A percentile compares a stretch with the other conserved stretches of the same genome.
Evolutionary conservation across 306 rosid species (phyloP).

Genomic region (Calophaca sinica): DNA sequence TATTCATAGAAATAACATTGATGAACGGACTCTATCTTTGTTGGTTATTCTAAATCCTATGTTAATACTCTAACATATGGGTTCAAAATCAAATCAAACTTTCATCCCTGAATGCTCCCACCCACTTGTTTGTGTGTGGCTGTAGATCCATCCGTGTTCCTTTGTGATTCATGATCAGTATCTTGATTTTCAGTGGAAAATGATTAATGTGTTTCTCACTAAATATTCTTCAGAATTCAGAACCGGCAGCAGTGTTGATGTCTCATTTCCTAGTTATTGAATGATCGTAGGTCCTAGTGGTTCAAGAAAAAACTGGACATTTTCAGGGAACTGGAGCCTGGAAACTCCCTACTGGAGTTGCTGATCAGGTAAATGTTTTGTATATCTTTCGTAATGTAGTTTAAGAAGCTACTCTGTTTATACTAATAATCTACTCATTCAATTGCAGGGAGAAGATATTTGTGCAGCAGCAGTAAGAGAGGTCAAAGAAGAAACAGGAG

Average conservation of each 20-base stretch:
- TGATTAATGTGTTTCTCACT: background rate
- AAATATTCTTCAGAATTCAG: constrained; percentile 3
- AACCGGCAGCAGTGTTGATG: background rate
- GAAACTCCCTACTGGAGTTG: constrained; percentile 91
- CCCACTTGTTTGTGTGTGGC: constrained; percentile 12
- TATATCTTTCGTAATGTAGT: constrained; percentile 24
- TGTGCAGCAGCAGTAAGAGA: constrained; percentile 80
- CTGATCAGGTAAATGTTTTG: constrained; percentile 65
- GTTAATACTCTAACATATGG: background rate
- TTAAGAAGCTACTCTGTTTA: constrained; percentile 1
- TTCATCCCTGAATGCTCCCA: background rate
- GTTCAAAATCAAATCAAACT: constrained; percentile 8
- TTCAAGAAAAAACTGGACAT: constrained; percentile 79
- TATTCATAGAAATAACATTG: constrained; percentile 27
- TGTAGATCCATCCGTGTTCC: background rate
- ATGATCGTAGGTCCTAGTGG: constrained; percentile 71
- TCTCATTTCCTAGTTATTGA: constrained; percentile 21
- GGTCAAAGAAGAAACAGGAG: constrained; percentile 95
- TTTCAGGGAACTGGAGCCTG: constrained; percentile 69
- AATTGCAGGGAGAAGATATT: constrained; percentile 84
- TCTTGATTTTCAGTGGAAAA: constrained; percentile 13
- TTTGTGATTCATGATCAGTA: constrained; percentile 7
- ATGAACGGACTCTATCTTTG: constrained; percentile 22
- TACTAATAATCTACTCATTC: constrained; percentile 34
- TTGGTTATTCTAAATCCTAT: constrained; percentile 33